These are phyloP conservation scores for Phialemonium atrogriseum DNA, from an alignment of 2,329 filamentous ascomycete species.

Conservation along the genomic window DNA sequence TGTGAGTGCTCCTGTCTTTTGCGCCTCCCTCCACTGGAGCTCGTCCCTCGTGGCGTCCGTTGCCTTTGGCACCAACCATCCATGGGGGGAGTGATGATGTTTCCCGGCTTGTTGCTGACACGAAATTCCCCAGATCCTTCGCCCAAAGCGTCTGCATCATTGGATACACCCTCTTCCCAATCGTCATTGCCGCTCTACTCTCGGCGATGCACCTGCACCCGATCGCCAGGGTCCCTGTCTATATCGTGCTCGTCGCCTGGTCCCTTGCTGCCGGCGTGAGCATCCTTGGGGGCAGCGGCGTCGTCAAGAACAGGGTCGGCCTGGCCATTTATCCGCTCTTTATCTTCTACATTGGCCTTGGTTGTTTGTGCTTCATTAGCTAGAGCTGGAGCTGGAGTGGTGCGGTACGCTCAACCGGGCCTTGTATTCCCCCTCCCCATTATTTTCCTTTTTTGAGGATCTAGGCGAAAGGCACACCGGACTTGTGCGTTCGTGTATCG, in stretches of 20 bases:
- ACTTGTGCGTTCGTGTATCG: too few species aligned
- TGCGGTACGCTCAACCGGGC: too few species aligned
- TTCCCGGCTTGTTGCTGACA: conserved; percentile 16
- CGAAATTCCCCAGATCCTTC: conserved; percentile 61
- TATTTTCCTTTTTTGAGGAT: too few species aligned
- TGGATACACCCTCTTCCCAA: conserved; percentile 93
- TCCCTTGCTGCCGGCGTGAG: conserved; percentile 92
- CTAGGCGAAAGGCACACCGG: too few species aligned
- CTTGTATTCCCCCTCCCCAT: too few species aligned
- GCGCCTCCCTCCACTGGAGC: neutral
- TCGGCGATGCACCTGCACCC: conserved; percentile 74
- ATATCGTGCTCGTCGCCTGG: conserved; percentile 82
- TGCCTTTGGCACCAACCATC: too few species aligned
- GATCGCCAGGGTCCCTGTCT: conserved; percentile 82
- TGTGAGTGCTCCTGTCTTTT: conserved; percentile 54
- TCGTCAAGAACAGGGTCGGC: conserved; percentile 87
- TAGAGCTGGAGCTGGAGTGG: too few species aligned
- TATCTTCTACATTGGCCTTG: conserved; percentile 88
- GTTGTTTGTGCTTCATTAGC: conserved; percentile 95
- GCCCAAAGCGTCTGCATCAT: conserved; percentile 97
- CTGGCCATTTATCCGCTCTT: conserved; percentile 92
- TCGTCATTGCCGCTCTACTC: conserved; percentile 85
- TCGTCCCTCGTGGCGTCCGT: too few species aligned
- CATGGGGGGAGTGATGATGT: too few species aligned
- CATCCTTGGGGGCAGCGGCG: conserved; percentile 89